These are phyloP conservation scores for Flammula alnicola DNA, from an alignment of 1,284 basidiomycete genomes.

Conservation along the genomic window DNA sequence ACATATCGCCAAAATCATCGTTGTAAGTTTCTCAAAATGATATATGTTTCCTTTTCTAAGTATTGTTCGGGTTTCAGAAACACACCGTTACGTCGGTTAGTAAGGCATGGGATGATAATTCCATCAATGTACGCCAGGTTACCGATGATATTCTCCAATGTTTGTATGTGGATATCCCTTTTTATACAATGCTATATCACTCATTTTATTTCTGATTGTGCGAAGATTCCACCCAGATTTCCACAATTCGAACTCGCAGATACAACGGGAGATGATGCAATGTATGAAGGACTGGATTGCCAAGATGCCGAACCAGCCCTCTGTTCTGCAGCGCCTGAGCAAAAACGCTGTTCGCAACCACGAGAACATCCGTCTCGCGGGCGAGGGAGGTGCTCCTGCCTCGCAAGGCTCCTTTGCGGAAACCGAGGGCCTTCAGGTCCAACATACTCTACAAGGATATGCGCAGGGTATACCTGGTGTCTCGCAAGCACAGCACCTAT, in stretches of 20 bases:
- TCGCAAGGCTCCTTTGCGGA: slow-evolving; percentile 52
- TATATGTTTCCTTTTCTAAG: not conserved
- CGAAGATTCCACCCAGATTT: slow-evolving; percentile 87
- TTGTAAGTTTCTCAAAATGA: slow-evolving; percentile 46
- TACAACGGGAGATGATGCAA: slow-evolving; percentile 82
- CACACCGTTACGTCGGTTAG: slow-evolving; percentile 68
- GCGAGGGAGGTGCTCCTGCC: slow-evolving; percentile 52
- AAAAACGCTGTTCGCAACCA: slow-evolving; percentile 75
- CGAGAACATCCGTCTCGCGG: slow-evolving; percentile 67
- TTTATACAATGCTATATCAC: not conserved
- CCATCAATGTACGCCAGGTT: slow-evolving; percentile 60
- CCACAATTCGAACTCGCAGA: slow-evolving; percentile 65
- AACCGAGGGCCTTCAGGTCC: slow-evolving; percentile 50
- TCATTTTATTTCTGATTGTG: not conserved
- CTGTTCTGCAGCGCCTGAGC: slow-evolving; percentile 63
- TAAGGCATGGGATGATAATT: slow-evolving; percentile 84
- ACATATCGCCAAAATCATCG: slow-evolving; percentile 69
- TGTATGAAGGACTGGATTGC: slow-evolving; percentile 67
- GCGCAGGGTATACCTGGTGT: slow-evolving; percentile 56
- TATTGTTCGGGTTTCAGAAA: slow-evolving; percentile 40
- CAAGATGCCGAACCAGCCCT: slow-evolving; percentile 51
- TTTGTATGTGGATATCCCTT: slow-evolving; percentile 52
- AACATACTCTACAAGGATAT: slow-evolving; percentile 51
- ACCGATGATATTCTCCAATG: slow-evolving; percentile 76
- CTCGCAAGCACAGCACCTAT: slow-evolving; percentile 45